Evolutionary conservation across 2,329 filamentous ascomycete genomes (phyloP).

Genomic region (Zymoseptoria brevis): DNA sequence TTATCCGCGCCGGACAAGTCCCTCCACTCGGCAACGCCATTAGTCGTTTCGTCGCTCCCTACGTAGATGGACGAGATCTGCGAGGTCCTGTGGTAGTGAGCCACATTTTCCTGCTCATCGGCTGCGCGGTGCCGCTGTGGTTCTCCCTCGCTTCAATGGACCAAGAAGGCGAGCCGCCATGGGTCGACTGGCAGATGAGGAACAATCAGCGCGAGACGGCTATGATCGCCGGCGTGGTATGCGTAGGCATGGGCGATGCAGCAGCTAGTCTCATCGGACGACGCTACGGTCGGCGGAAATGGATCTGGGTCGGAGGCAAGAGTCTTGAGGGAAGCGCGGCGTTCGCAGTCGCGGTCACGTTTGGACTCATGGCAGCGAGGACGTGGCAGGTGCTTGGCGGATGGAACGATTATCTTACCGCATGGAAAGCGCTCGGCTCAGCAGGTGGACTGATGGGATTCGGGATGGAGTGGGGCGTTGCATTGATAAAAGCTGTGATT

Average conservation of each 20-base stretch:
- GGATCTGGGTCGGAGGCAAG: slow-evolving; percentile 95
- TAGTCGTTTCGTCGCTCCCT: slow-evolving; percentile 79
- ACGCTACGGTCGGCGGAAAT: slow-evolving; percentile 78
- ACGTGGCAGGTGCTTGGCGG: slow-evolving; percentile 69
- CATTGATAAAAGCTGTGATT: slow-evolving; percentile 53
- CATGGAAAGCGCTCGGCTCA: neutral
- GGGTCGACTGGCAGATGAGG: slow-evolving; percentile 65
- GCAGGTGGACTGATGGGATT: slow-evolving; percentile 6
- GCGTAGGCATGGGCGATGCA: slow-evolving; percentile 90
- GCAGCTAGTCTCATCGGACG: slow-evolving; percentile 85
- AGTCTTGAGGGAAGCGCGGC: slow-evolving; percentile 79
- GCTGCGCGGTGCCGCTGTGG: slow-evolving; percentile 93
- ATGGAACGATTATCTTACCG: slow-evolving; percentile 44
- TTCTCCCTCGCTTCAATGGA: slow-evolving; percentile 65
- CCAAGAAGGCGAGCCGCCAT: slow-evolving; percentile 48
- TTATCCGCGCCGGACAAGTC: slow-evolving; percentile 82
- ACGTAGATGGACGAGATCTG: slow-evolving; percentile 88
- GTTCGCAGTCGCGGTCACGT: slow-evolving; percentile 70
- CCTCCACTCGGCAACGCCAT: slow-evolving; percentile 82
- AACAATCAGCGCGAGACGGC: slow-evolving; percentile 58
- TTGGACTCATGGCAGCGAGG: slow-evolving; percentile 62
- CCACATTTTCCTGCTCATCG: slow-evolving; percentile 91
- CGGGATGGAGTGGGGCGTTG: slow-evolving; percentile 20
- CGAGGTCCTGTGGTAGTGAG: slow-evolving; percentile 90
- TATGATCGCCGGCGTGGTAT: slow-evolving; percentile 88